Percentiles rank a stretch among this genome's conserved stretches.
Conservation (phyloP, 73 alveolate genomes). For the Tetrahymena borealis region DNA sequence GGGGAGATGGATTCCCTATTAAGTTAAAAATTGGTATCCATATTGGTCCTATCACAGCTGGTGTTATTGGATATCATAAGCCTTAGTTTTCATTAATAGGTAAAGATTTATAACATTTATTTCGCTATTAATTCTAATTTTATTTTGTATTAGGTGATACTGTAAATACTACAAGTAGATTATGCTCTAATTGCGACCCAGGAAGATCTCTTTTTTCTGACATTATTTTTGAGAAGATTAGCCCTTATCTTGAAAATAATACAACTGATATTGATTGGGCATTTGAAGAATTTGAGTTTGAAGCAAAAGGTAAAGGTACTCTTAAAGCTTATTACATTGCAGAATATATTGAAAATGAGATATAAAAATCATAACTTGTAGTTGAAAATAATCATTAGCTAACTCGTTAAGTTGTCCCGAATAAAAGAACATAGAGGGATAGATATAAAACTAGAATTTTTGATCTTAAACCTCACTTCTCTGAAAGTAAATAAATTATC, state of each 20-base stretch:
- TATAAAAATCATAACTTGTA: neutral
- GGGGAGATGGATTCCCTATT: slow-evolving; percentile 15
- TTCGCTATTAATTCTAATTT: no score
- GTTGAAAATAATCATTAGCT: neutral
- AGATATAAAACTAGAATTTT: neutral
- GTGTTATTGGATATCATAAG: slow-evolving; percentile 94
- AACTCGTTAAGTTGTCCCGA: neutral
- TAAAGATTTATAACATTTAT: neutral
- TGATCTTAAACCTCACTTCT: neutral
- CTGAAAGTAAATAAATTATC: neutral
- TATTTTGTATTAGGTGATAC: slow-evolving; percentile 80
- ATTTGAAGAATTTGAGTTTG: slow-evolving; percentile 7
- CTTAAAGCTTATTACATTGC: slow-evolving; percentile 22
- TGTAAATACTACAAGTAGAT: slow-evolving; percentile 92
- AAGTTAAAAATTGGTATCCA: slow-evolving; percentile 90
- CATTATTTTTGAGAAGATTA: slow-evolving; percentile 5
- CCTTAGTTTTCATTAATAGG: slow-evolving; percentile 89
- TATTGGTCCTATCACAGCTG: slow-evolving; percentile 92
- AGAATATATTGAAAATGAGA: neutral
- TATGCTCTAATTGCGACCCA: slow-evolving; percentile 69
- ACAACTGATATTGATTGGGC: neutral
- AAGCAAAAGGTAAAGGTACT: slow-evolving; percentile 33
- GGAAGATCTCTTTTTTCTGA: slow-evolving; percentile 8
- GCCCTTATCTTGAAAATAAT: slow-evolving; percentile 4
- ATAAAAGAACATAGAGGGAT: neutral